Conservation (phyloP, 768 basidiomycete genomes). For the Leccinum sublutescens region DNA sequence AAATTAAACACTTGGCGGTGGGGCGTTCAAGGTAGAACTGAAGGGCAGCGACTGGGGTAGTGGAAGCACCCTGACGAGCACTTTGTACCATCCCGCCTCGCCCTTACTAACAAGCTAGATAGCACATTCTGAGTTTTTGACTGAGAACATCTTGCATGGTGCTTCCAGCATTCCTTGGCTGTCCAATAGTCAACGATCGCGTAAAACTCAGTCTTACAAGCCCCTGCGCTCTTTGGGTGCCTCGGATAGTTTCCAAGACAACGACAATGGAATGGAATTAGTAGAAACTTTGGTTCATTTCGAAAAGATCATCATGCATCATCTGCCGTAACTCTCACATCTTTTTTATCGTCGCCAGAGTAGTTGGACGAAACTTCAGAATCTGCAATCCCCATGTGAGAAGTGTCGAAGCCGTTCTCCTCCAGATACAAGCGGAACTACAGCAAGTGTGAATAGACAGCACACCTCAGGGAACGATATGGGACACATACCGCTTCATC, state of each 20-base stretch:
- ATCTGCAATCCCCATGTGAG: constrained; percentile 58
- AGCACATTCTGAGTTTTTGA: too few relatives aligned
- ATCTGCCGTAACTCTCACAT: constrained; percentile 7
- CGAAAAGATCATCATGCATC: constrained; percentile 1
- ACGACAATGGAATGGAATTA: background rate
- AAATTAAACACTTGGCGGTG: too few relatives aligned
- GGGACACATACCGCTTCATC: constrained; percentile 55
- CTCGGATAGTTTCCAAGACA: background rate
- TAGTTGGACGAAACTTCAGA: constrained; percentile 24
- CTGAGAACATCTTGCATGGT: background rate
- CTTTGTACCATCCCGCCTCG: too few relatives aligned
- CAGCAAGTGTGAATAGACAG: background rate
- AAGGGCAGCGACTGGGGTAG: too few relatives aligned
- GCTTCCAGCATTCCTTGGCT: background rate
- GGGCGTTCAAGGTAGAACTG: too few relatives aligned
- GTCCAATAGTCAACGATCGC: background rate
- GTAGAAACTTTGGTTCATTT: background rate
- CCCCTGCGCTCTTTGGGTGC: background rate
- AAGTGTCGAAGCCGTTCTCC: constrained; percentile 74
- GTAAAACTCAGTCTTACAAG: background rate
- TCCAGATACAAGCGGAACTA: constrained; percentile 85
- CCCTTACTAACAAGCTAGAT: too few relatives aligned
- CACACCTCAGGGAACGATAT: background rate
- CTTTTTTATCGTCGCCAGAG: constrained; percentile 21
- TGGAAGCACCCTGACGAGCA: too few relatives aligned